Percentiles rank a stretch among this genome's conserved stretches.
Conservation (phyloP, 2,329 filamentous ascomycete genomes). For the Ophiostoma quercus region DNA sequence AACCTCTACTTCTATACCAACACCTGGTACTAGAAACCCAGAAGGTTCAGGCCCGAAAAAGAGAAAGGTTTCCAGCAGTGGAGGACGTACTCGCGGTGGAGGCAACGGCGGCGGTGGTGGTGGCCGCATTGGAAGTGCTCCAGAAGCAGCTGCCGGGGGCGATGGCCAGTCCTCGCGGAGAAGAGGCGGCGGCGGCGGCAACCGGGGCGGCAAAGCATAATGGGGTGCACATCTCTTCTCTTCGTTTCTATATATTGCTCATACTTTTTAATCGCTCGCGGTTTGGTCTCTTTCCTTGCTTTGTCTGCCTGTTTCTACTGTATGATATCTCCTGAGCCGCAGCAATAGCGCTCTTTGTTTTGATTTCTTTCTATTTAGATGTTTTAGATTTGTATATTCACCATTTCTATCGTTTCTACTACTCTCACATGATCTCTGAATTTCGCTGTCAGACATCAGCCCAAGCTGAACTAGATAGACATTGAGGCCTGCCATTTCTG, state of each 20-base stretch:
- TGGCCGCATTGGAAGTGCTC: neutral
- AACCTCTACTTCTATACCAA: neutral
- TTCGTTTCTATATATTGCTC: neutral
- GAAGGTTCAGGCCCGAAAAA: neutral
- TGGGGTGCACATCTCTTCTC: neutral
- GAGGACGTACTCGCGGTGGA: neutral
- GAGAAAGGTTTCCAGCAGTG: neutral
- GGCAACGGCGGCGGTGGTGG: neutral
- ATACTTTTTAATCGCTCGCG: neutral
- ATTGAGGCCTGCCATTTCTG: neutral
- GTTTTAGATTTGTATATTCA: neutral
- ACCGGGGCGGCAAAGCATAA: slow-evolving; percentile 19
- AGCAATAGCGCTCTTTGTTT: slow-evolving; percentile 5
- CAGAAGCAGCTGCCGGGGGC: slow-evolving; percentile 10
- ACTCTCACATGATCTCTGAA: too few relatives aligned
- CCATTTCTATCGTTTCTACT: too few relatives aligned
- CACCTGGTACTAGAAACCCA: neutral
- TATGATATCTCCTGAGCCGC: neutral
- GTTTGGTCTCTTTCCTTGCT: neutral
- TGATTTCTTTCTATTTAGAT: neutral
- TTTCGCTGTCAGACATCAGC: too few relatives aligned
- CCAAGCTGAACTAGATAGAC: neutral
- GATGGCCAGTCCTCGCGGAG: slow-evolving; percentile 9
- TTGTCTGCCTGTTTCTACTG: neutral
- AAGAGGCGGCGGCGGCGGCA: slow-evolving; percentile 16